Base-by-base conservation (phyloP, 768 basidiomycete species). In the Xerocomus spinulosus region DNA sequence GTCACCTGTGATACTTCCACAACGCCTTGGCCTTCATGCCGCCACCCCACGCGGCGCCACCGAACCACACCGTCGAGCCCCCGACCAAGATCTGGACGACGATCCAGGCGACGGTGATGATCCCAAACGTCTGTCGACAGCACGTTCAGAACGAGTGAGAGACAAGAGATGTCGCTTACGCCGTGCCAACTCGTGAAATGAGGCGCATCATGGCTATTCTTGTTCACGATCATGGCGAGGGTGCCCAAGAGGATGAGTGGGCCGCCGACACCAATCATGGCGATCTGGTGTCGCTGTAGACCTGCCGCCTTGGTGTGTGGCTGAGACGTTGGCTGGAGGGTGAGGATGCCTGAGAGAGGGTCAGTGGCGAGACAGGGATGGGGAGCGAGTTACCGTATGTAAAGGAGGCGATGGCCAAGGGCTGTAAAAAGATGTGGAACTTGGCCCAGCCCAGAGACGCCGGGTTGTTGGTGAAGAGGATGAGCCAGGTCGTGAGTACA, bases 1-100 rank as follows among this genome's bases (percentile, higher is more conserved):
- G n/a, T 50, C 51, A 82, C 84, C 90, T 71, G 58, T 93, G 90
- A 54, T 88, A 92, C 62, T 91, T 92, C 85, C 89, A 92, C 17
- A 91, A 49, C 2, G 70, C 62, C 63, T 87, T 92, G 13, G 88
- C 87, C 61, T 78, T 83, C 36, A 71, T 64, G 13, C 78, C 81
- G 1, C 88, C 87, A 5, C 89, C 87, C 59, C 91, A 86, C 0
- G 73, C 71, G 14, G 72, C 73, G 10, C 89, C 89, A 7, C 69
- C 74, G 51, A 75, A 82, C 88, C 88, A 90, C 14, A 89, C 85
- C 42, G 83, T 87, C n/a, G 78, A 81, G 3, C 74, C 86, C 5
- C 90, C 90, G 0, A 90, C 15, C 9, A 72, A 47, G 7, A 78
- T 67, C 57, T 92, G 88, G 26, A 76, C 46, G 14, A 81, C 21